Evolutionary conservation across 2,329 filamentous ascomycete genomes (phyloP).

Genomic region (Pseudopithomyces chartarum): DNA sequence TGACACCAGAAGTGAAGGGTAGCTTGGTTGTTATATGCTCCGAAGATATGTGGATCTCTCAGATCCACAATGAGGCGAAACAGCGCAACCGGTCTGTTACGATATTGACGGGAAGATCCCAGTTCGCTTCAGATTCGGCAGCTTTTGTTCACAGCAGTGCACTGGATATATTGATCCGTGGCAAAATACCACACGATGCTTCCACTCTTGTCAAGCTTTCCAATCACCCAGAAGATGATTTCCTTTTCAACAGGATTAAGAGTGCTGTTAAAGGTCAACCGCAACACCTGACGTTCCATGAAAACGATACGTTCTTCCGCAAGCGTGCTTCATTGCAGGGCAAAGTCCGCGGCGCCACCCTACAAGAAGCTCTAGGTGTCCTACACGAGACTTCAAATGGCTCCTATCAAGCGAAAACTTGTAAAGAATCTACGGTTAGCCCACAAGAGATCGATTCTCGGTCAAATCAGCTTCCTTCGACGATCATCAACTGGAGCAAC

Average conservation of each 20-base stretch:
- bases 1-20: neutral
- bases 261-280: neutral
- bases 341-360: neutral
- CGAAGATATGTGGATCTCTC: constrained; percentile 10
- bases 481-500: constrained; percentile 14
- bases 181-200: constrained; percentile 3
- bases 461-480: neutral
- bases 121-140: neutral
- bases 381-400: neutral
- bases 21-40: constrained; percentile 8
- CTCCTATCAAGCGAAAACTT: too few relatives aligned
- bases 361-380: neutral
- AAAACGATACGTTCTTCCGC: constrained; percentile 7
- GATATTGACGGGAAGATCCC: constrained; percentile 11
- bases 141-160: constrained; percentile 8
- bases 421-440: neutral
- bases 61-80: constrained; percentile 5
- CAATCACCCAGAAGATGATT: constrained; percentile 5
- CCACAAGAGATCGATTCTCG: constrained; percentile 1
- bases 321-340: neutral
- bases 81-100: constrained; percentile 1
- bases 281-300: neutral
- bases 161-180: constrained; percentile 7
- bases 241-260: constrained; percentile 9
- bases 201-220: constrained; percentile 13